Base-by-base conservation (phyloP, 768 basidiomycete species). In the Collybia sordida region DNA sequence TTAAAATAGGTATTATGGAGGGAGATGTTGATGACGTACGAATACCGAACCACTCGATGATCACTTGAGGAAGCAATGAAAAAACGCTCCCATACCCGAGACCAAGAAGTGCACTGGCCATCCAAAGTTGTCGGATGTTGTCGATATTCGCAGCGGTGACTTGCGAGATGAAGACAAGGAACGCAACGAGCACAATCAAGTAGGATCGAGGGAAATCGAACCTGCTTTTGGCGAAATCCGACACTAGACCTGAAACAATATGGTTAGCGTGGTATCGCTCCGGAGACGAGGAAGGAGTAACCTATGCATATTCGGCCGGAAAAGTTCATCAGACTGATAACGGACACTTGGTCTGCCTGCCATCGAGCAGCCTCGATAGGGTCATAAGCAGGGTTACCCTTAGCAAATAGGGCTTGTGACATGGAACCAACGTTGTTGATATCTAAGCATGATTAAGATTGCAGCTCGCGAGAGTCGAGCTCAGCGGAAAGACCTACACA, bases 1-100 rank as follows among this genome's bases (percentile, higher is more conserved):
- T 23, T n/a, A n/a, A n/a, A 15, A 22, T 27, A 15, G 54, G 46
- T 6, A 3, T 31, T 6, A 11, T 31, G 41, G 17, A 22, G 40
- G 38, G 21, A n/a, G 50, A 36, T n/a, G 4, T 22, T 23, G 2
- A 37, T 39, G 2, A 82, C 88, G 60, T 58, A 90, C 90, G 72
- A 59, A 95, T 73, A 6, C 93, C 93, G 57, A 94, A 95, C 90
- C 90, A 93, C 57, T 95, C 93, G 21, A 94, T 76, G 45, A 81
- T 75, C 24, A 95, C 74, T n/a, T 86, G 83, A 0, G 90, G 89
- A 59, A 80, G 76, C 37, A 88, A 70, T 2, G 86, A 88, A 62
- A 90, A 93, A 47, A 72, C 67, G 42, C 81, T 77, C 3, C 92
- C 92, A 57, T 93, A 88, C 0, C 85, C 82, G 4, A 86, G 63